A percentile compares a stretch with the other conserved stretches of the same genome.
Conservation (phyloP, 768 basidiomycete species). For the Mycena vitilis region DNA sequence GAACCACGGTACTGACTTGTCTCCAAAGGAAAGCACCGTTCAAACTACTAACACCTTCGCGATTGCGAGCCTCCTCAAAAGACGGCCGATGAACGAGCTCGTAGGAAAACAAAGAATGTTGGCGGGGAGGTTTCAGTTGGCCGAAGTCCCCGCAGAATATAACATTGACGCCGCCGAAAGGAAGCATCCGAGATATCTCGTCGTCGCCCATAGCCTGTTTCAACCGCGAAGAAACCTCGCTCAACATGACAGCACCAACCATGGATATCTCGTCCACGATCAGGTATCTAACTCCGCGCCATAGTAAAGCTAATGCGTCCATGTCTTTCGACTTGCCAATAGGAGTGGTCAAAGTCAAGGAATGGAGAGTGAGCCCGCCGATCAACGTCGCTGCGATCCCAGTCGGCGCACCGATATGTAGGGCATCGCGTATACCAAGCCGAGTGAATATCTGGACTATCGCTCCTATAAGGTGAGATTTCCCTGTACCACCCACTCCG, state of each 20-base stretch:
- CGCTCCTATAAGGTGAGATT: not conserved
- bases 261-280: constrained; percentile 2
- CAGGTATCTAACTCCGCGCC: not conserved
- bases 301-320: not conserved
- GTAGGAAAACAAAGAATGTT: not conserved
- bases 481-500: not conserved
- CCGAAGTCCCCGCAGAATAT: not conserved
- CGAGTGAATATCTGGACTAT: not conserved
- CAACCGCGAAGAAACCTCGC: not conserved
- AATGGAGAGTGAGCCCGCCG: not conserved
- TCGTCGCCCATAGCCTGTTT: not conserved
- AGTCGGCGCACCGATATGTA: not conserved
- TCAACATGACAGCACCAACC: not conserved
- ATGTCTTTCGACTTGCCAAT: not conserved
- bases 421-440: not conserved
- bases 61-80: not conserved
- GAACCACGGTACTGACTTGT: not conserved
- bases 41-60: not conserved
- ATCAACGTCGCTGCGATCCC: constrained; percentile 1
- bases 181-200: not conserved
- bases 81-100: not conserved
- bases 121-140: not conserved
- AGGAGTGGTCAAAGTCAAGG: not conserved
- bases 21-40: constrained; percentile 8
- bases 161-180: not conserved